A percentile compares a stretch with the other conserved stretches of the same genome.
Evolutionary conservation across 2,329 filamentous ascomycete species (phyloP).

Genomic region (Fusarium scirpi): DNA sequence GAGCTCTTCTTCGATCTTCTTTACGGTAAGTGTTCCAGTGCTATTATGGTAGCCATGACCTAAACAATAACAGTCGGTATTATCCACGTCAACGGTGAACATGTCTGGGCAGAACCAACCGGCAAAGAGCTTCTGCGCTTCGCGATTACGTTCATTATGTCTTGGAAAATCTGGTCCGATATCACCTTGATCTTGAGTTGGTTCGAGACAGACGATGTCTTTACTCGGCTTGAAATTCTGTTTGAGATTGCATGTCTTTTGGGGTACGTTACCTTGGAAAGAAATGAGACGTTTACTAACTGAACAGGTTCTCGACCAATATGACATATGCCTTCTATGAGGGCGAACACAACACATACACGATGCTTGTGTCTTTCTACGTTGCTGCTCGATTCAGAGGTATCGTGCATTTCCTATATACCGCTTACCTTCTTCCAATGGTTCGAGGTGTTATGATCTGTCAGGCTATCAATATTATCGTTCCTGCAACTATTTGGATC

Average conservation of each 20-base stretch:
- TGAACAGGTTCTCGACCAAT: slow-evolving; percentile 67
- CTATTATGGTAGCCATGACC: background rate
- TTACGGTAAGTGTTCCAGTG: slow-evolving; percentile 55
- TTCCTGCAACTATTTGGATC: slow-evolving; percentile 69
- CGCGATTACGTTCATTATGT: slow-evolving; percentile 70
- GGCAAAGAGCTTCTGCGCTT: slow-evolving; percentile 69
- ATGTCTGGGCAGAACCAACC: slow-evolving; percentile 66
- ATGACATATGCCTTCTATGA: slow-evolving; percentile 67
- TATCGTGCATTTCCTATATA: slow-evolving; percentile 60
- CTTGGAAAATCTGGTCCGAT: slow-evolving; percentile 74
- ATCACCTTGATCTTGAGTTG: slow-evolving; percentile 67
- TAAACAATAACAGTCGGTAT: slow-evolving; percentile 62
- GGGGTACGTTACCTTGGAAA: slow-evolving; percentile 52
- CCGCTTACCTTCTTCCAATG: slow-evolving; percentile 65
- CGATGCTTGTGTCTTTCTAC: slow-evolving; percentile 71
- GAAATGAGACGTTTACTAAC: background rate
- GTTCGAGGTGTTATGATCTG: slow-evolving; percentile 67
- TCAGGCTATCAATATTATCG: slow-evolving; percentile 57
- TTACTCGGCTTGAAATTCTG: slow-evolving; percentile 68
- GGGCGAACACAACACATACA: slow-evolving; percentile 63
- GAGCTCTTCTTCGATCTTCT: slow-evolving; percentile 74
- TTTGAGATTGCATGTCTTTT: slow-evolving; percentile 72
- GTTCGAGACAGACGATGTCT: slow-evolving; percentile 73
- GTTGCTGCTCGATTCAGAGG: slow-evolving; percentile 68
- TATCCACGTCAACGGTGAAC: slow-evolving; percentile 72